Percentiles rank a stretch among this genome's conserved stretches.
Conservation (phyloP, 2,329 filamentous ascomycete species). For the Huntiella bhutanensis region DNA sequence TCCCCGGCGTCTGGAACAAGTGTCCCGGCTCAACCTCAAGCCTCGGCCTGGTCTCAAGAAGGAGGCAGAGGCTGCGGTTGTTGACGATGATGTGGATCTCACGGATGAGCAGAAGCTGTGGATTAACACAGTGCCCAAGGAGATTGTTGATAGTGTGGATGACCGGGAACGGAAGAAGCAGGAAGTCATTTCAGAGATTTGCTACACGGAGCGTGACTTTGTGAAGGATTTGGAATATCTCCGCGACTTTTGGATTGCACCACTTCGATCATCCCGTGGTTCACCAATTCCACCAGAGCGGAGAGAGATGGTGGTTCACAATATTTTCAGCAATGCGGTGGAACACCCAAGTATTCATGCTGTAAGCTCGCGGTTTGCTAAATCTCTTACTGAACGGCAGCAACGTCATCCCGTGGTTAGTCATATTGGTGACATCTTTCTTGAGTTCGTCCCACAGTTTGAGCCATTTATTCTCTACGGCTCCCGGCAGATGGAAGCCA, state of each 20-base stretch:
- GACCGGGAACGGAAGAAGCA: conserved; percentile 94
- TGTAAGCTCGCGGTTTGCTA: conserved; percentile 76
- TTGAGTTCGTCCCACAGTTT: conserved; percentile 81
- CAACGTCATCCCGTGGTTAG: conserved; percentile 77
- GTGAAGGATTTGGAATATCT: conserved; percentile 97
- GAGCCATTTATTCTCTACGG: conserved; percentile 94
- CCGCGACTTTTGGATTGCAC: conserved; percentile 95
- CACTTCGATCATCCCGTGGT: conserved; percentile 50
- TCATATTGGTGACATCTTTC: conserved; percentile 83
- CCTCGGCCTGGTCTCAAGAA: conserved; percentile 71
- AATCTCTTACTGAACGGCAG: conserved; percentile 74
- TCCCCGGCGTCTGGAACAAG: conserved; percentile 80
- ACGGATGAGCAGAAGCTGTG: conserved; percentile 94
- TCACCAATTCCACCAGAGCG: conserved; percentile 81
- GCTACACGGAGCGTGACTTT: conserved; percentile 97
- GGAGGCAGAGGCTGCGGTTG: conserved; percentile 32
- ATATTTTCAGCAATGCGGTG: conserved; percentile 88
- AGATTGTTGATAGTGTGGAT: conserved; percentile 73
- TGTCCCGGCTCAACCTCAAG: conserved; percentile 83
- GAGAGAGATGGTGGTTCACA: conserved; percentile 77
- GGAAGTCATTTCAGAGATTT: conserved; percentile 93
- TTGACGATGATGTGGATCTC: conserved; percentile 68
- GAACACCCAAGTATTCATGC: conserved; percentile 65
- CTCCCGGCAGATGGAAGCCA: conserved; percentile 85
- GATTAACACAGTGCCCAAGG: conserved; percentile 96